phyloP scores from a whole-genome alignment of 768 basidiomycete genomes.

The Amanita phalloides region DNA sequence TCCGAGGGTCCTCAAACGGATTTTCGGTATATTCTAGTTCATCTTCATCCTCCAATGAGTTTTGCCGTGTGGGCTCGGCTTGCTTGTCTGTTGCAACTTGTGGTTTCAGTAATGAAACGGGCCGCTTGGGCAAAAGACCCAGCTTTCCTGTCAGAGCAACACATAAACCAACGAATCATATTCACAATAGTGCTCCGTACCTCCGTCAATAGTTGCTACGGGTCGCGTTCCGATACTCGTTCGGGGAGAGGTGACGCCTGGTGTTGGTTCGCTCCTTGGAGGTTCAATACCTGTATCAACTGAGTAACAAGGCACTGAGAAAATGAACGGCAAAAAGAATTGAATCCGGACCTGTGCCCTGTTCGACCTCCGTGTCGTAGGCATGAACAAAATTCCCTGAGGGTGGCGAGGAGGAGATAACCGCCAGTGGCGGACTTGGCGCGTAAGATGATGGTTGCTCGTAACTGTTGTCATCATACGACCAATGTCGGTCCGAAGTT shows the following conservation, averaged over 20 bases:
- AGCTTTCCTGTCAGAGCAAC: conserved; percentile 37
- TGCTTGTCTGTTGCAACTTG: conserved; percentile 9
- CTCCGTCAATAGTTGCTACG: conserved; percentile 20
- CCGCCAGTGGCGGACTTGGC: conserved; percentile 13
- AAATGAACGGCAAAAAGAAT: not conserved
- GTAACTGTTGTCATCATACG: conserved; percentile 1
- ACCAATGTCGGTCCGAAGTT: conserved; percentile 1
- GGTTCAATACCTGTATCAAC: not conserved
- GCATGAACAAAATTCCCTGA: conserved; percentile 6
- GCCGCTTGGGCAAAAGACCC: conserved; percentile 63
- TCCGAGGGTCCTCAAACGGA: conserved; percentile 49
- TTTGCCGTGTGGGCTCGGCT: conserved; percentile 10
- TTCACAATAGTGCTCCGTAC: conserved; percentile 9
- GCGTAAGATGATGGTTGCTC: conserved; percentile 23
- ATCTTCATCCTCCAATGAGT: conserved; percentile 30
- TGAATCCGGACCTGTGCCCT: conserved; percentile 4
- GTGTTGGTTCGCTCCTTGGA: not conserved
- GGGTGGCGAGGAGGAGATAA: conserved; percentile 8
- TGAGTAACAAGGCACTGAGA: not conserved
- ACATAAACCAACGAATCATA: not conserved
- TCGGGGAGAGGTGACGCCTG: not conserved
- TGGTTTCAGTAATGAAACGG: conserved; percentile 46
- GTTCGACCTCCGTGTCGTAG: conserved; percentile 10
- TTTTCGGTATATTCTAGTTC: conserved; percentile 68
- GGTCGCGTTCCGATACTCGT: conserved; percentile 2